Base-by-base conservation (phyloP, 2,329 filamentous ascomycete species). In the Leptographium lundbergii region DNA sequence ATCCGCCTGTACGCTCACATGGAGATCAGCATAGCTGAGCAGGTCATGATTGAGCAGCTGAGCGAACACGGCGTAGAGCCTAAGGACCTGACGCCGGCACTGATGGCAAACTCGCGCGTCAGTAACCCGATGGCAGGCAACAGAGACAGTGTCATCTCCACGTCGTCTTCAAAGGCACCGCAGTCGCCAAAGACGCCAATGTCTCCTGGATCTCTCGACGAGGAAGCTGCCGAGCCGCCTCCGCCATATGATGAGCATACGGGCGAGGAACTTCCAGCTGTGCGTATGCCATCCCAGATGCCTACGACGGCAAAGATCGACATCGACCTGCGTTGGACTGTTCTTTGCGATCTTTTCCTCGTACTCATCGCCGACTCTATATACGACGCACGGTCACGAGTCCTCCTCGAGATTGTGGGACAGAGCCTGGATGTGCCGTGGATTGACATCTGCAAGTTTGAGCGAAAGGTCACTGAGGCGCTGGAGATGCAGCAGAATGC, bases 21-120 rank as follows among this genome's bases (percentile, higher is more conserved):
- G 94, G 94, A 99, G 61, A 95, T 99, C 67, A 91, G 86, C 67
- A 77, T 86, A 25, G 86, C 82, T 17, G 94, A 99, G 72, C 94
- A 99, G 75, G 78, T 99, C 70, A 99, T 99, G 94, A 96, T 99
- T 65, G 94, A 99, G 74, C 94, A 99, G 72, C 78, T 99, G 60
- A 87, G 89, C 14, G 88, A 94, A 60, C 94, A 99, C 72, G 94
- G 92, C 5, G 91, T 99, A 7, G 78, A 90, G 62, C 87, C 94
- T 0, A 76, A 78, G 52, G 94, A 99, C 70, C 76, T 99, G 60
- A 91, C 90, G 0, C 87, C 89, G 0, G 82, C 89, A 0, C 77
- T 99, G 52, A 95, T 95, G 86, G 85, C 89, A 63, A 99, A 97
- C 71, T 84, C 94, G 14, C 82, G 91, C 57, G 91, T 99, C 39